These are phyloP conservation scores for Stereum hirsutum DNA, from an alignment of 1,284 basidiomycete species.

Conservation along the genomic window DNA sequence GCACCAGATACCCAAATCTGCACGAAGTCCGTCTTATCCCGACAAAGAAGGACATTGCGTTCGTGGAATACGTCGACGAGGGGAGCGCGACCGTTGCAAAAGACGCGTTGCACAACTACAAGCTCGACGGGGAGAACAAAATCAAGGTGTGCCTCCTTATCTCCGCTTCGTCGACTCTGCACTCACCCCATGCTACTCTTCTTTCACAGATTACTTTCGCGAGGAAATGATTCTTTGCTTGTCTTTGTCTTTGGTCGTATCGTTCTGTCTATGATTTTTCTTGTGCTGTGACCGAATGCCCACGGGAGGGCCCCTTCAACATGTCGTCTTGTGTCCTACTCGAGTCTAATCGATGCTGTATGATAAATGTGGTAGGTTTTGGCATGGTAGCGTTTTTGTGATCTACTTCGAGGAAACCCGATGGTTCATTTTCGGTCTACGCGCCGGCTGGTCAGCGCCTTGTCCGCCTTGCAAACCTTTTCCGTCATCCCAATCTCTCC, in stretches of 20 bases:
- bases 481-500: too few relatives aligned
- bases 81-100: slow-evolving; percentile 82
- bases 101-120: slow-evolving; percentile 94
- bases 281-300: too few relatives aligned
- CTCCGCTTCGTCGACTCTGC: background rate
- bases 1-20: slow-evolving; percentile 86
- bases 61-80: slow-evolving; percentile 93
- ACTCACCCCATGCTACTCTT: background rate
- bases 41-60: slow-evolving; percentile 92
- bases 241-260: background rate
- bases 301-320: too few relatives aligned
- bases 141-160: slow-evolving; percentile 65
- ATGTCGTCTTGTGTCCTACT: background rate
- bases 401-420: too few relatives aligned
- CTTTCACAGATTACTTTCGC: slow-evolving; percentile 46
- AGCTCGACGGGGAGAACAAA: slow-evolving; percentile 91
- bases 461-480: too few relatives aligned
- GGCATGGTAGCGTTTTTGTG: too few relatives aligned
- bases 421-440: too few relatives aligned
- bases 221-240: slow-evolving; percentile 32
- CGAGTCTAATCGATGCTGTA: too few relatives aligned
- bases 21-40: slow-evolving; percentile 96
- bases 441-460: too few relatives aligned
- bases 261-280: too few relatives aligned
- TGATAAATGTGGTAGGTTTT: too few relatives aligned